phyloP scores from a whole-genome alignment of 768 basidiomycete species.

The Boletus rubescentipes region DNA sequence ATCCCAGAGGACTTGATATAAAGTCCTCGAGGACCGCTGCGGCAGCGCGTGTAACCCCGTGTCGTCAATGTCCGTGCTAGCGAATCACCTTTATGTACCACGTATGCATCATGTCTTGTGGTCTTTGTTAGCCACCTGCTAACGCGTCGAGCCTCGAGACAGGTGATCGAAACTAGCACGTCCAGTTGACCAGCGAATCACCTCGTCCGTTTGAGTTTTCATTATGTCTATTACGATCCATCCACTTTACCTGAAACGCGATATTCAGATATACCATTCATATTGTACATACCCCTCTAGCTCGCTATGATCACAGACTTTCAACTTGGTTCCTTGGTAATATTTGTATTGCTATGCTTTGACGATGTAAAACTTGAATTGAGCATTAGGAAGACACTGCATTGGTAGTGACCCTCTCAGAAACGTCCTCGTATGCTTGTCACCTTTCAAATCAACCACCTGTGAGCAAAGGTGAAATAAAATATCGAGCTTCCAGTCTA shows the following conservation, averaged over 20 bases:
- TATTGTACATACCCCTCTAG: conserved; percentile 18
- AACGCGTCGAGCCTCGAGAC: background rate
- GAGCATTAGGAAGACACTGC: too few relatives aligned
- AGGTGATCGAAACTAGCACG: background rate
- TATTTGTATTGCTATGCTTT: background rate
- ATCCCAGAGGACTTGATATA: conserved; percentile 1
- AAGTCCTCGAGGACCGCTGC: background rate
- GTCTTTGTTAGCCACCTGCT: conserved; percentile 14
- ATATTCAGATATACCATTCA: conserved; percentile 12
- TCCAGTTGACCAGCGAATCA: background rate
- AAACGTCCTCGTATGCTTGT: too few relatives aligned
- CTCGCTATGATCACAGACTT: background rate
- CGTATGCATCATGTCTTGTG: background rate
- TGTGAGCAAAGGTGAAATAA: too few relatives aligned
- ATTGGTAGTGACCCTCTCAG: too few relatives aligned
- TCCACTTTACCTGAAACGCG: background rate
- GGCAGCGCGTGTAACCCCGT: background rate
- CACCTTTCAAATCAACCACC: too few relatives aligned
- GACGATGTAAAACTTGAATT: too few relatives aligned
- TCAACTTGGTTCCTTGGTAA: too few relatives aligned
- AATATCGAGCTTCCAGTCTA: too few relatives aligned
- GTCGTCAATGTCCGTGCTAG: conserved; percentile 4
- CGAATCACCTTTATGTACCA: conserved; percentile 3
- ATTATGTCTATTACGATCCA: background rate
- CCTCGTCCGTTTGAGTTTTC: too few relatives aligned